Base-by-base conservation (phyloP, 2,329 filamentous ascomycete species). In the Didymella keratinophila region DNA sequence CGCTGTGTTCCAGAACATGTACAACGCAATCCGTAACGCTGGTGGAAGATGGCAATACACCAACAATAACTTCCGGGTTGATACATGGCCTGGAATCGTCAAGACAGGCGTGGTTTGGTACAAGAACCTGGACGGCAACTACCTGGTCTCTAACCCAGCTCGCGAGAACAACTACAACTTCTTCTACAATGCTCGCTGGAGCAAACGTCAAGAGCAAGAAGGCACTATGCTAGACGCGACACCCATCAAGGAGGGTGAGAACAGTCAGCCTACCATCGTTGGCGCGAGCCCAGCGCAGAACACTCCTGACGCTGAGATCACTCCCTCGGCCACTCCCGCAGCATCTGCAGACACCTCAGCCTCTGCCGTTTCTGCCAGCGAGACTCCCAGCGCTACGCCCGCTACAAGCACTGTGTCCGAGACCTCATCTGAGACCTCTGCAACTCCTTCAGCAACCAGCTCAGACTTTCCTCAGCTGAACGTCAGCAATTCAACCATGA, bases 1-100 rank as follows among this genome's bases (percentile, higher is more conserved):
- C 21, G 51, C 34, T 16, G 54, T 57, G 27, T 57, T 47, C 43
- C 54, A 57, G 36, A 52, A 52, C 21, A 57, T 57, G 47, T 57
- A 57, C 42, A 57, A 57, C 27, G 47, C 54, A 14, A 57, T 57
- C 12, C 42, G 54, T 4, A 42, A 25, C 12, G 36, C 47, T 36
- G 54, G 54, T 12, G 54, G 54, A 28, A 32, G 54, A 28, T 57
- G 54, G 54, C 54, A 51, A 27, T 57, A 52, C 42, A 57, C 54
- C 11, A 57, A 57, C 27, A 47, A 52, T 1, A 52, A 51, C n/a
- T 57, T 57, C 48, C 18, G 39, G 10, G 0, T 4, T 16, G 54
- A 57, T 20, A 52, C 42, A 12, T 57, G 54, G 54, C 11, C 20
- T 4, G 48, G 48, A 10, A 30, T 57, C 14, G 25, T 2, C 1